Evolutionary conservation across 108 stramenopile genomes (phyloP).

Genomic region (Nitzschia sp.): DNA sequence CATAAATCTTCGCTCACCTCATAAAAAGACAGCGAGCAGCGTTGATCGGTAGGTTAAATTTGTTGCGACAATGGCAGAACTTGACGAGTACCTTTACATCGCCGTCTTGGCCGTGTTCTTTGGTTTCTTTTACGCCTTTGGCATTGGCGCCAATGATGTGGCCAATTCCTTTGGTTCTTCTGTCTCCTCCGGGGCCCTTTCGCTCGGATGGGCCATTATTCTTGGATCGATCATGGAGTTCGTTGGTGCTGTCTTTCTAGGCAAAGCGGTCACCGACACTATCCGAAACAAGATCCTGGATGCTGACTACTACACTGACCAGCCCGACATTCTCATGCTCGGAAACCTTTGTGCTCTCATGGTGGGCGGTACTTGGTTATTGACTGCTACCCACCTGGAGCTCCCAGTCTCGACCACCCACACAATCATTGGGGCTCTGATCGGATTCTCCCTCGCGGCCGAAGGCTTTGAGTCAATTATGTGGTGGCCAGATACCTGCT

Average conservation of each 20-base stretch:
- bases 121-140: slow-evolving; percentile 41
- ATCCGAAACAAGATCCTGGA: slow-evolving; percentile 64
- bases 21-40: too few relatives aligned
- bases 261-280: slow-evolving; percentile 62
- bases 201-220: slow-evolving; percentile 65
- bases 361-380: slow-evolving; percentile 47
- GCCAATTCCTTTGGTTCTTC: slow-evolving; percentile 80
- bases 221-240: slow-evolving; percentile 71
- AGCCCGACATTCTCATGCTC: slow-evolving; percentile 58
- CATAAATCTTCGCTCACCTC: too few relatives aligned
- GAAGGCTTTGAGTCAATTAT: slow-evolving; percentile 37
- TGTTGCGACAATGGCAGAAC: too few relatives aligned
- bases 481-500: slow-evolving; percentile 33
- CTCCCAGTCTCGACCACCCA: slow-evolving; percentile 79
- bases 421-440: slow-evolving; percentile 55
- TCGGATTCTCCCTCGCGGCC: slow-evolving; percentile 63
- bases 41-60: too few relatives aligned
- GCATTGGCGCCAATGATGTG: slow-evolving; percentile 80
- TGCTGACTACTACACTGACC: slow-evolving; percentile 38
- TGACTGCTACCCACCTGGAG: slow-evolving; percentile 52
- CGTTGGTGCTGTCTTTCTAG: slow-evolving; percentile 58
- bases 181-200: slow-evolving; percentile 70
- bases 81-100: slow-evolving; percentile 52
- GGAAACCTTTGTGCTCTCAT: slow-evolving; percentile 62
- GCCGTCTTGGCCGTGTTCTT: slow-evolving; percentile 46